Base-by-base conservation (phyloP, 768 basidiomycete species). In the Suillus variegatus region DNA sequence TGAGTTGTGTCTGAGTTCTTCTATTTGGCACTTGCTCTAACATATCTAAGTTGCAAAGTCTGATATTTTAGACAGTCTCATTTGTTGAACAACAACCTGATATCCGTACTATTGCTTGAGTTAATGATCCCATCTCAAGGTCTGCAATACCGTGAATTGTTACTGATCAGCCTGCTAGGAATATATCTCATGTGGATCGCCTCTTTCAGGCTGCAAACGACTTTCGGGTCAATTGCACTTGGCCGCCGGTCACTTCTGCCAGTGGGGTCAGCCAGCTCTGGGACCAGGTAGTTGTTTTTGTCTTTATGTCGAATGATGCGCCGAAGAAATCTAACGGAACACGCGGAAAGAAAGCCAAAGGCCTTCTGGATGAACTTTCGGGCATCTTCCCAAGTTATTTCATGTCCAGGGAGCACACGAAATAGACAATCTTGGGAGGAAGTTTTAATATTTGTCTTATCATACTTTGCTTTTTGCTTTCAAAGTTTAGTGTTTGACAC, bases 181-280 rank as follows among this genome's bases (percentile, higher is more conserved):
- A 73, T 56, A 67, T 77, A 12, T 72, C 84, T 22, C 78, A 78
- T 3, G 75, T 78, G 36, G 90, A 91, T 69, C 82, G 88, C 46
- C 76, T 93, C 28, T 81, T 81, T 64, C 82, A 86, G 66, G 89
- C 86, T 1, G 85, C 86, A 3, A 65, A 69, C 2, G 89, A 91
- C 65, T 93, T 93, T 68, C 78, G 78, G 60, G 68, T 68, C 3
- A 74, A 77, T 43, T 71, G 82, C 7, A 71, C 78, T 2, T 82
- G 82, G 80, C 79, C 81, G 3, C 68, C 73, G 4, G 46, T 72
- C 51, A 56, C 71, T 1, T 68, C 72, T 35, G 28, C 28, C 28
- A 28, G 28, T 28, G 74, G 75, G 8, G 66, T 84, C 12, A 72
- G 76, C 10, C 77, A 78, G 47, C 77, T 89, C 18, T 93, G 89